These are phyloP conservation scores for Digitaria exilis DNA, from an alignment of 202 grass and related monocot genomes.

Conservation along the genomic window DNA sequence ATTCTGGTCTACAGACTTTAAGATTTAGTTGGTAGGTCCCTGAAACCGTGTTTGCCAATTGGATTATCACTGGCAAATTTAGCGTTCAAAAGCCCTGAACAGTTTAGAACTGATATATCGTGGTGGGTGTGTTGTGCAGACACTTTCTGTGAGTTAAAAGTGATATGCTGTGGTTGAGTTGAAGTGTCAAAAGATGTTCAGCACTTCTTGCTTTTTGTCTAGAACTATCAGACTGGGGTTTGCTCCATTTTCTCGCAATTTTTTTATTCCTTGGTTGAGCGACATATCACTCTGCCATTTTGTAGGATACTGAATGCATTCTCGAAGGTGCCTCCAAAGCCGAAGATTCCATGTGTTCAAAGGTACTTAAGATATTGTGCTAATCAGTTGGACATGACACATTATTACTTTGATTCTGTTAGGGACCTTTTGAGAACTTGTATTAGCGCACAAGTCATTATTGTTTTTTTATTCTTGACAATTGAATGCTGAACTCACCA, in stretches of 20 bases:
- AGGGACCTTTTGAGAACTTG: neutral
- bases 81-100: neutral
- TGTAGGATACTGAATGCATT: constrained; percentile 69
- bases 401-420: neutral
- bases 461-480: neutral
- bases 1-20: neutral
- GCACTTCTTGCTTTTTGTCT: neutral
- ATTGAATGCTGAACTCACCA: neutral
- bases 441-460: neutral
- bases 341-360: constrained; percentile 46
- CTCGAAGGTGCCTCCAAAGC: constrained; percentile 54
- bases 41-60: neutral
- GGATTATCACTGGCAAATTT: neutral
- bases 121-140: neutral
- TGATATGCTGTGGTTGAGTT: neutral
- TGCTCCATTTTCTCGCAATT: neutral
- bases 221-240: neutral
- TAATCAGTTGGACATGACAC: neutral
- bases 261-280: neutral
- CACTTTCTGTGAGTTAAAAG: neutral
- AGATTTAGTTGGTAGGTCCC: neutral
- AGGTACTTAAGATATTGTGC: constrained; percentile 45
- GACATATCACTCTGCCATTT: neutral
- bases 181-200: neutral
- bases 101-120: neutral